phyloP scores from a whole-genome alignment of 345 rosid species.

The Erucastrum elatum region DNA sequence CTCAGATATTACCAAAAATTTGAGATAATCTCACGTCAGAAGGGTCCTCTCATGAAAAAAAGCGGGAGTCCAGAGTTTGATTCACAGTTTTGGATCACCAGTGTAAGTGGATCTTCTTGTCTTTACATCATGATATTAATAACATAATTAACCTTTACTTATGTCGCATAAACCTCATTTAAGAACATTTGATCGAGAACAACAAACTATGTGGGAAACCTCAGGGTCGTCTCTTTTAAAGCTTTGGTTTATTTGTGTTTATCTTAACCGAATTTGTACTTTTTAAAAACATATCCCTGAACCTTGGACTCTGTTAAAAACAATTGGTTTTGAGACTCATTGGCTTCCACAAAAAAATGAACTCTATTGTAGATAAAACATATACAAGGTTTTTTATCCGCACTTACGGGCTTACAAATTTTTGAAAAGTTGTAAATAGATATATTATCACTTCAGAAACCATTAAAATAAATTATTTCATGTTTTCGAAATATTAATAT shows the following conservation, averaged over 20 bases:
- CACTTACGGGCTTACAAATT: too few relatives aligned
- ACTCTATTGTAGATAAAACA: too few relatives aligned
- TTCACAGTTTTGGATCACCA: neutral
- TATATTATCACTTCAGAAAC: too few relatives aligned
- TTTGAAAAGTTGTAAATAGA: too few relatives aligned
- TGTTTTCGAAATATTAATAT: too few relatives aligned
- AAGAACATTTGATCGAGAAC: neutral
- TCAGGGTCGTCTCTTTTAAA: neutral
- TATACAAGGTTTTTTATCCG: too few relatives aligned
- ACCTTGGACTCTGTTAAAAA: neutral
- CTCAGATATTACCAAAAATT: neutral
- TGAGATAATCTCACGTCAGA: neutral
- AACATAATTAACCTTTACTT: neutral
- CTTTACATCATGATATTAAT: neutral
- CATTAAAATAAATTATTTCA: too few relatives aligned
- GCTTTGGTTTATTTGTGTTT: neutral
- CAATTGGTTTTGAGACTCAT: neutral
- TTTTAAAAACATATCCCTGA: neutral
- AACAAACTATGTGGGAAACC: neutral
- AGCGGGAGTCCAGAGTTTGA: neutral
- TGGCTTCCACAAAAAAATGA: neutral
- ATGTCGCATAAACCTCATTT: neutral
- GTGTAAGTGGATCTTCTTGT: neutral
- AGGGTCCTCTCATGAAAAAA: neutral
- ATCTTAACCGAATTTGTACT: neutral